Evolutionary conservation across 2,329 filamentous ascomycete genomes (phyloP).

Genomic region (Dactylella cylindrospora): DNA sequence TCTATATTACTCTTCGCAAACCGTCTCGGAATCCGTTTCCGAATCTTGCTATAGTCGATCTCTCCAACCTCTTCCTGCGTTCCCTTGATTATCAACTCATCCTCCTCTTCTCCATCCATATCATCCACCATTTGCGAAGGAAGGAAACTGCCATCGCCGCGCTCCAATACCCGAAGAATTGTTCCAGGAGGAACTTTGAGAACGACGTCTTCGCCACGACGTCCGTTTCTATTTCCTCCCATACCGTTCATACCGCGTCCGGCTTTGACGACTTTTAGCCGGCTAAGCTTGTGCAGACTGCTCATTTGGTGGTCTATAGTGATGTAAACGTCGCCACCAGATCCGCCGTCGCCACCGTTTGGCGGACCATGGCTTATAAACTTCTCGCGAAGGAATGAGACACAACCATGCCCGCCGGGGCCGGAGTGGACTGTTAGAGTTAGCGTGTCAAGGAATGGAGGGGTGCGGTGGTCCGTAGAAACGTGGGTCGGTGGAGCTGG

Average conservation of each 20-base stretch:
- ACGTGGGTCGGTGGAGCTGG: slow-evolving; percentile 54
- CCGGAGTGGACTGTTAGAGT: slow-evolving; percentile 76
- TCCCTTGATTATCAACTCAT: slow-evolving; percentile 14
- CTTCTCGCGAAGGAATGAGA: slow-evolving; percentile 89
- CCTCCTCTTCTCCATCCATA: slow-evolving; percentile 28
- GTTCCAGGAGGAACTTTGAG: slow-evolving; percentile 92
- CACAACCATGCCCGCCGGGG: slow-evolving; percentile 83
- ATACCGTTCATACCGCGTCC: slow-evolving; percentile 75
- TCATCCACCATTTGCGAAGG: slow-evolving; percentile 62
- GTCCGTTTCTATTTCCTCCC: slow-evolving; percentile 71
- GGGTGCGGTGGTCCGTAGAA: slow-evolving; percentile 68
- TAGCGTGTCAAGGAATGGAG: slow-evolving; percentile 85
- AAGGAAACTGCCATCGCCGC: slow-evolving; percentile 64
- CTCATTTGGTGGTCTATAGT: slow-evolving; percentile 80
- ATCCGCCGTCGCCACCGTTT: slow-evolving; percentile 92
- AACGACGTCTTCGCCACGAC: slow-evolving; percentile 80
- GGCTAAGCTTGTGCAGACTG: slow-evolving; percentile 84
- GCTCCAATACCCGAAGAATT: slow-evolving; percentile 76
- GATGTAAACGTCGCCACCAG: slow-evolving; percentile 89
- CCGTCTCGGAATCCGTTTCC: slow-evolving; percentile 8
- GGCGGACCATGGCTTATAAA: slow-evolving; percentile 85
- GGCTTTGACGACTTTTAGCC: slow-evolving; percentile 72
- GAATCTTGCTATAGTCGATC: slow-evolving; percentile 9
- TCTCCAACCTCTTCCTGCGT: slow-evolving; percentile 22
- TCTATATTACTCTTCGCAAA: slow-evolving; percentile 42